phyloP scores from a whole-genome alignment of 2,329 filamentous ascomycete genomes.

The Didymella pomorum region DNA sequence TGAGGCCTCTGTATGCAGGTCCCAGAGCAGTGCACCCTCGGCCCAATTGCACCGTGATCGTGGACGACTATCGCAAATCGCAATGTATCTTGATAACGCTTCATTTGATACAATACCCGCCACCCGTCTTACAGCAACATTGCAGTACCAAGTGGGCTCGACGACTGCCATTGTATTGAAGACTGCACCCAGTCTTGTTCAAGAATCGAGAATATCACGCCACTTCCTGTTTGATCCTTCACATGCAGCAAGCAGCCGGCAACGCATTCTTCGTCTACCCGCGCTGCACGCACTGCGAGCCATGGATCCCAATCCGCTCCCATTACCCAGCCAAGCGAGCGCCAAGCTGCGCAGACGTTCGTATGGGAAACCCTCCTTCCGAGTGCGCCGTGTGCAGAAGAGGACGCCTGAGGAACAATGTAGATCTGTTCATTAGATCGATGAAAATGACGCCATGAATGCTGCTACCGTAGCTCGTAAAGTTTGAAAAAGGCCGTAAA shows the following conservation, averaged over 20 bases:
- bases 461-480: slow-evolving; percentile 11
- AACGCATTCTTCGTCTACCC: slow-evolving; percentile 13
- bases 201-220: slow-evolving; percentile 8
- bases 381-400: slow-evolving; percentile 3
- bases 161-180: neutral
- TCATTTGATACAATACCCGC: slow-evolving; percentile 13
- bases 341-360: slow-evolving; percentile 13
- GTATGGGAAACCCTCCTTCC: slow-evolving; percentile 9
- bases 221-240: slow-evolving; percentile 11
- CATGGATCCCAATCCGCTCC: slow-evolving; percentile 9
- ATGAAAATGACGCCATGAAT: slow-evolving; percentile 8
- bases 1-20: slow-evolving; percentile 7
- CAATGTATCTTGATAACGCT: slow-evolving; percentile 18
- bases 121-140: slow-evolving; percentile 7
- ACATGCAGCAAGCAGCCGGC: slow-evolving; percentile 9
- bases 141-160: slow-evolving; percentile 14
- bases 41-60: slow-evolving; percentile 6
- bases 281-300: slow-evolving; percentile 10
- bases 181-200: neutral
- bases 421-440: slow-evolving; percentile 7
- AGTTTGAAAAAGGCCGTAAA: neutral
- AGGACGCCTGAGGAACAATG: slow-evolving; percentile 1
- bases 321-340: slow-evolving; percentile 14
- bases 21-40: slow-evolving; percentile 5
- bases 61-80: slow-evolving; percentile 18